A percentile compares a stretch with the other conserved stretches of the same genome.
These are phyloP conservation scores for Pneumocystis jirovecii DNA, from an alignment of 1,139 yeast genomes.

Conservation along the genomic window DNA sequence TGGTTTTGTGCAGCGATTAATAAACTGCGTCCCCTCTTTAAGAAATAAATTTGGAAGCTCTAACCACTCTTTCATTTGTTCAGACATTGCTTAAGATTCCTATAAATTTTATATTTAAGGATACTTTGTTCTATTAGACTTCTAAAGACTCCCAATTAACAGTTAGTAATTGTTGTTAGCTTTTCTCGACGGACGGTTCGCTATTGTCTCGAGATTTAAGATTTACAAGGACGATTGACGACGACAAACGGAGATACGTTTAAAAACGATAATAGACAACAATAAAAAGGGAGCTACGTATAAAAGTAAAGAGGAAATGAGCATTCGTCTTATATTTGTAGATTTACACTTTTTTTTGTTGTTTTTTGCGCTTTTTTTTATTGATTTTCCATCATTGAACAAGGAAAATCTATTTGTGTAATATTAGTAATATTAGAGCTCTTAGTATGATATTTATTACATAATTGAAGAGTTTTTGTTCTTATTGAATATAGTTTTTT, in stretches of 20 bases:
- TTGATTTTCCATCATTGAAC: no score
- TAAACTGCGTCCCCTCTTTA: conserved; percentile 1
- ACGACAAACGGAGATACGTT: background rate
- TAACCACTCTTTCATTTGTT: conserved; percentile 3
- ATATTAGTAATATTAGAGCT: no score
- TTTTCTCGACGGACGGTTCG: background rate
- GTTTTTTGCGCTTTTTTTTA: no score
- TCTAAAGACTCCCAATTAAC: background rate
- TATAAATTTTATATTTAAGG: no score
- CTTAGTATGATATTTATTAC: background rate
- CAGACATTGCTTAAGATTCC: background rate
- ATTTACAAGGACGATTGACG: background rate
- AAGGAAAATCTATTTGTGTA: no score
- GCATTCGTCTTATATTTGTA: no score
- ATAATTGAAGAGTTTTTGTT: background rate
- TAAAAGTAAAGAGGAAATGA: no score
- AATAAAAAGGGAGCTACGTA: background rate
- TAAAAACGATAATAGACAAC: background rate
- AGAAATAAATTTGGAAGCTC: conserved; percentile 4
- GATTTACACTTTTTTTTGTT: no score
- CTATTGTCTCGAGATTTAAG: background rate
- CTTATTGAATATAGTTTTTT: background rate
- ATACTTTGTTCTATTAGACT: no score
- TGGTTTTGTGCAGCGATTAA: conserved; percentile 14
- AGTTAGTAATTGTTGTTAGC: no score